Evolutionary conservation across 164 flowering plant species (phyloP), one percentile per base, ranked within the genome.

Genomic region (Liquidambar formosana): DNA sequence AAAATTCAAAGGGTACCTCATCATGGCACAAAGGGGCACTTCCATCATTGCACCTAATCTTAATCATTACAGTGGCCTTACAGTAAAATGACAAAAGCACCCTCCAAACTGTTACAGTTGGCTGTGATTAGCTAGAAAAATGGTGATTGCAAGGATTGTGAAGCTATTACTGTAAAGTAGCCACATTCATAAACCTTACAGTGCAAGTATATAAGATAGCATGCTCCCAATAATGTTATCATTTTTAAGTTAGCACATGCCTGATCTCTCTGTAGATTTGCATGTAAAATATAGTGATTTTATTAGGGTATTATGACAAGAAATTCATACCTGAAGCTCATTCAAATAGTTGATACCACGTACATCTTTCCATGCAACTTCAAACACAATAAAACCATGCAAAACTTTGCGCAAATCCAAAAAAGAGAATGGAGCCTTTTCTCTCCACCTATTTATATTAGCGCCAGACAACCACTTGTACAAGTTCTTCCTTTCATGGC

Each of bases 351-450:
- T 78, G 54, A 78, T 78, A 33, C 81, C 78, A 47, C 69, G 71
- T 26, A 78, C 81, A 69, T 75, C 76, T 49, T 69, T 75, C 81
- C 78, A 75, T 19, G 72, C 58, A 58, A 75, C 76, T 57, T 78
- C 78, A 63, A 78, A 78, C 56, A 78, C 81, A 21, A 78, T 75
- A 59, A 78, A 78, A 25, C 81, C 81, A 75, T 75, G 76, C 53
- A 78, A 60, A 22, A 65, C 54, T 63, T 72, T 70, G 38, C 68
- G 23, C 64, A 75, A 66, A 58, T 78, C 72, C 72, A 65, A 62
- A 19, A 75, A 26, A 61, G 71, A 61, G 43, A 78, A 73, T 54
- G 76, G 65, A 18, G 62, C 45, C 26, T 72, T 75, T 60, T 67
- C 25, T 53, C 45, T 70, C 71, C 73, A 75, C 13, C 57, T 69